Base-by-base conservation (phyloP, 2,329 filamentous ascomycete species). In the Fragosphaeria purpurea region DNA sequence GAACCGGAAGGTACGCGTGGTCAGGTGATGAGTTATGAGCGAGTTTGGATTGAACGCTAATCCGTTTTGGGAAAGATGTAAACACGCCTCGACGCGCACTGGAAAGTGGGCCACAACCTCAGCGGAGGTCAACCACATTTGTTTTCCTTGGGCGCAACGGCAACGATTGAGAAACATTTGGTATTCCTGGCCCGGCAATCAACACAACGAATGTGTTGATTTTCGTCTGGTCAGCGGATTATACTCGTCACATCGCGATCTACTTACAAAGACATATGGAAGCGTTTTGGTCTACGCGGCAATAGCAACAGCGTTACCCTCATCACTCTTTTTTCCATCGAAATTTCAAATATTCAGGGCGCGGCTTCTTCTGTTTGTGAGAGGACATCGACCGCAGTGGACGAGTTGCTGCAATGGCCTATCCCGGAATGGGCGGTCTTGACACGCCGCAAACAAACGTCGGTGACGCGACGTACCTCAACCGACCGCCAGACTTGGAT, bases 361-460 rank as follows among this genome's bases (percentile, higher is more conserved):
- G 22, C 22, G 22, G 22, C 22, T 22, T 22, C 22, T 22, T 22
- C 22, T 22, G 22, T 22, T 22, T 22, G 22, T 22, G 22, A 22
- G 22, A 22, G 22, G 22, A 22, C 3, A 22, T 22, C 22, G 22
- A 22, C 22, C 22, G 22, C 22, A 22, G 22, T 22, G 22, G 22
- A 22, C 22, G 22, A 22, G 43, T 39, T 59, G 57, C 53, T 65
- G 71, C 61, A 59, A 87, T 87, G 83, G 78, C 76, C 53, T 76
- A 78, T 57, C 77, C 79, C 41, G 83, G 82, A 62, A 76, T 74
- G 59, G 75, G 69, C 64, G 76, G 75, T 62, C 77, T 95, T 68
- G 86, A 93, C 69, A 94, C 90, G 60, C 91, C 91, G 61, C 84
- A 85, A 64, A 95, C 88, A 55, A 86, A 89, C 62, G 68, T 83